These are phyloP conservation scores for Rubia balearica DNA, from an alignment of 305 asterid genomes.

Conservation along the genomic window DNA sequence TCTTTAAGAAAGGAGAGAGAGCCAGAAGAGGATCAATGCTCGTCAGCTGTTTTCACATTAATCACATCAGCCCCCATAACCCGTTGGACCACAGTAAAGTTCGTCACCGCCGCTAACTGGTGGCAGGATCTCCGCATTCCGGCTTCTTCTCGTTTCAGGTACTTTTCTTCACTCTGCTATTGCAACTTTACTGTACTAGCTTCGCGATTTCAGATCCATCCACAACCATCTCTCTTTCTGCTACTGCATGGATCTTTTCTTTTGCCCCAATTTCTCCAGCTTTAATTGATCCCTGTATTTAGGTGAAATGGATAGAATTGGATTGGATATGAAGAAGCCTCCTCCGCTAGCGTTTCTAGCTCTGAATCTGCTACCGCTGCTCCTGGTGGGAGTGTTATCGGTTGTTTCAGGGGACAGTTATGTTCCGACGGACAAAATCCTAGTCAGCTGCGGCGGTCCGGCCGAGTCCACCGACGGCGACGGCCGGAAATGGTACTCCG, in stretches of 20 bases:
- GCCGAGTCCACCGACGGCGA: slow-evolving; percentile 50
- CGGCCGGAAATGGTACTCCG: slow-evolving; percentile 70
- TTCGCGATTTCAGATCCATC: neutral
- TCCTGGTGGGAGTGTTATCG: slow-evolving; percentile 22
- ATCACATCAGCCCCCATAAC: neutral
- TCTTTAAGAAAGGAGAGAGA: neutral
- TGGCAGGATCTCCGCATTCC: neutral
- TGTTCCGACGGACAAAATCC: slow-evolving; percentile 58
- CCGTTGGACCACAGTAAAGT: no score
- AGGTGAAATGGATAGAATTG: neutral
- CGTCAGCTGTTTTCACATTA: neutral
- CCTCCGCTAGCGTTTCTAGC: neutral
- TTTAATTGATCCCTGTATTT: neutral
- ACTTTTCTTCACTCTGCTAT: neutral
- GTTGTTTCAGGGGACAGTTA: slow-evolving; percentile 45
- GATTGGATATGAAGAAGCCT: slow-evolving; percentile 13
- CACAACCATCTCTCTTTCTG: neutral
- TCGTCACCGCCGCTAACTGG: neutral
- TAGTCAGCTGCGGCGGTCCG: slow-evolving; percentile 82
- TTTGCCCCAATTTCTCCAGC: neutral
- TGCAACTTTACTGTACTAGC: neutral
- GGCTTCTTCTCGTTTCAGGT: neutral
- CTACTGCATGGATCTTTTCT: no score
- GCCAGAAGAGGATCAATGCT: neutral
- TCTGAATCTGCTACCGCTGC: slow-evolving; percentile 17